Conservation (phyloP, 768 basidiomycete genomes). For the Paxillus involutus region DNA sequence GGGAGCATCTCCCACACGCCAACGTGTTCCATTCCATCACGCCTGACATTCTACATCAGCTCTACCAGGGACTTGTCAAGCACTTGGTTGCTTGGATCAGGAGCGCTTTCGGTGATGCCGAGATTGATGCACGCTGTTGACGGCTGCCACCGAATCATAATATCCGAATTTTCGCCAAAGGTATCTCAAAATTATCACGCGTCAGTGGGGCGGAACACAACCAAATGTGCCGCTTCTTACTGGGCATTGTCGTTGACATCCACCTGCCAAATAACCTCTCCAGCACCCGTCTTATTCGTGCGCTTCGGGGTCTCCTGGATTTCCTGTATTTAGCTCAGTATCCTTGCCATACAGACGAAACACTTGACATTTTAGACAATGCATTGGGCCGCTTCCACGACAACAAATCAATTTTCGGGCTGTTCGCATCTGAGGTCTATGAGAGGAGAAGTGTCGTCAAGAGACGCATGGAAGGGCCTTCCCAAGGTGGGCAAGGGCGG, state of each 20-base stretch:
- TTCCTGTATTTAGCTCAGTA: not conserved
- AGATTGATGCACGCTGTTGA: not conserved
- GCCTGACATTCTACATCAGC: conserved; percentile 36
- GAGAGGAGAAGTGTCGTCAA: too few relatives aligned
- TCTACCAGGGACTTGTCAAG: conserved; percentile 36
- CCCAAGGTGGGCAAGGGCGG: too few relatives aligned
- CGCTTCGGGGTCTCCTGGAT: not conserved
- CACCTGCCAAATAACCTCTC: not conserved
- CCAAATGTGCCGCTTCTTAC: not conserved
- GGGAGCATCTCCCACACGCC: conserved; percentile 26
- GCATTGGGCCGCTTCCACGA: too few relatives aligned
- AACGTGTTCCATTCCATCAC: conserved; percentile 24
- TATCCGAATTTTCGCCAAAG: not conserved
- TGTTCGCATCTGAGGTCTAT: too few relatives aligned
- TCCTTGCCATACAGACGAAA: too few relatives aligned
- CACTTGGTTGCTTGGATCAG: conserved; percentile 32
- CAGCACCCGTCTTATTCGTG: not conserved
- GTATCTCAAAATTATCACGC: not conserved
- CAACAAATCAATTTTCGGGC: too few relatives aligned
- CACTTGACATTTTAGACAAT: too few relatives aligned
- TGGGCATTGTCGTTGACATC: not conserved
- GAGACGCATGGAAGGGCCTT: too few relatives aligned
- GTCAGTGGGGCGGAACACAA: not conserved
- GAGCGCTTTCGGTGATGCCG: not conserved
- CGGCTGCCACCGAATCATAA: not conserved